These are phyloP conservation scores for Berkeleyomyces basicola DNA, from an alignment of 2,329 filamentous ascomycete genomes.

Conservation along the genomic window DNA sequence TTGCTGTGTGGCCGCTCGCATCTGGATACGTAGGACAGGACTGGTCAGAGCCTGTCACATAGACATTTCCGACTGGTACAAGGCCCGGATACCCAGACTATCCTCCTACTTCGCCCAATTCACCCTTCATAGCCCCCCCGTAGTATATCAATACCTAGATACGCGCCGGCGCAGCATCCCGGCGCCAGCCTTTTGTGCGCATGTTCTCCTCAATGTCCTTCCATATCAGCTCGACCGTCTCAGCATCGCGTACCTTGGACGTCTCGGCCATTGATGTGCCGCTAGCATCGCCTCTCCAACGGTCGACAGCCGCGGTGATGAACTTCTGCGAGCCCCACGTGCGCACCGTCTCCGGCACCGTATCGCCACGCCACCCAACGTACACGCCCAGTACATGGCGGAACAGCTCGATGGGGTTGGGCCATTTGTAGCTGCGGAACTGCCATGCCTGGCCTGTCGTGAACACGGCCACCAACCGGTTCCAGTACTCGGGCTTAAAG, in stretches of 20 bases:
- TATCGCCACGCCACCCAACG: slow-evolving; percentile 80
- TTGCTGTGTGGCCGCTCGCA: not conserved
- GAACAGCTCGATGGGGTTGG: slow-evolving; percentile 74
- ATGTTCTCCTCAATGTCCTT: slow-evolving; percentile 75
- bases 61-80: too few species aligned
- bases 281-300: slow-evolving; percentile 43
- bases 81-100: not conserved
- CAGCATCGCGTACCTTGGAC: slow-evolving; percentile 67
- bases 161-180: slow-evolving; percentile 46
- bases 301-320: slow-evolving; percentile 62
- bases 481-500: slow-evolving; percentile 98
- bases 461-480: slow-evolving; percentile 85
- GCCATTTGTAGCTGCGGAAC: slow-evolving; percentile 97
- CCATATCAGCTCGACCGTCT: slow-evolving; percentile 90
- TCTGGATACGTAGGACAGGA: too few species aligned
- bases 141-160: slow-evolving; percentile 21
- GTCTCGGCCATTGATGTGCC: slow-evolving; percentile 26
- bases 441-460: slow-evolving; percentile 97
- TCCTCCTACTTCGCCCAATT: not conserved
- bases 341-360: slow-evolving; percentile 58
- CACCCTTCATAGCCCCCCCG: not conserved
- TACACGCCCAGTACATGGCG: slow-evolving; percentile 74
- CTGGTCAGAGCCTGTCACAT: too few species aligned
- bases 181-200: slow-evolving; percentile 68
- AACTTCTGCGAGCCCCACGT: slow-evolving; percentile 70